Conservation (phyloP, 192 early-diverging fungal species). For the Chytriomyces sp. region DNA sequence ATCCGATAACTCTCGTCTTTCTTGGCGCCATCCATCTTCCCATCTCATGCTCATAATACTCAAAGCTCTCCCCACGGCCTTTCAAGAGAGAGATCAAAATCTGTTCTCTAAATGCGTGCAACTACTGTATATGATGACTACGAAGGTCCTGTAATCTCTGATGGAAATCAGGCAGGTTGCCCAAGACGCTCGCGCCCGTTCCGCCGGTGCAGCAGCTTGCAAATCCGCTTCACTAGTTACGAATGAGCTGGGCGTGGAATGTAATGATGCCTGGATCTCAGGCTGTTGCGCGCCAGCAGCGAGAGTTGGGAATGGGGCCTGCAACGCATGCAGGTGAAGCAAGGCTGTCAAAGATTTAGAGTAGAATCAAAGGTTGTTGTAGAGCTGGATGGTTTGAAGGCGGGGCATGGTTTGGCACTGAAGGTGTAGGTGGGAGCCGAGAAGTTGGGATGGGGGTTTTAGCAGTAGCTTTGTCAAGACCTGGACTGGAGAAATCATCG, state of each 20-base stretch:
- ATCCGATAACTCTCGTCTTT: constrained; percentile 13
- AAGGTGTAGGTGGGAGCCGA: constrained; percentile 16
- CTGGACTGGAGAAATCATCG: constrained; percentile 1
- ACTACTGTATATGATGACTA: constrained; percentile 13
- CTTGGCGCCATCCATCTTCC: not conserved
- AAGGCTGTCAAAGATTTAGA: not conserved
- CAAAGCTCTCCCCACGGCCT: not conserved
- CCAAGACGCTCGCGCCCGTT: constrained; percentile 15
- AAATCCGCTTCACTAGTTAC: constrained; percentile 17
- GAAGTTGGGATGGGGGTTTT: constrained; percentile 29
- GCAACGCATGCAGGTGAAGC: not conserved
- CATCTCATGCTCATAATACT: constrained; percentile 27
- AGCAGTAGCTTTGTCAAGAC: constrained; percentile 6
- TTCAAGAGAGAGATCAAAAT: constrained; percentile 2
- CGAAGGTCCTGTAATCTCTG: constrained; percentile 17
- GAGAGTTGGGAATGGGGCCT: not conserved
- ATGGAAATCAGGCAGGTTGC: constrained; percentile 17
- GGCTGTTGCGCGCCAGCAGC: not conserved
- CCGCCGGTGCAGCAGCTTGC: constrained; percentile 22
- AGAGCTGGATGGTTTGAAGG: not conserved
- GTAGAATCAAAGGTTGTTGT: too few relatives aligned
- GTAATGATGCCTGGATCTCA: constrained; percentile 22
- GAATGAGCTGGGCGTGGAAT: constrained; percentile 8
- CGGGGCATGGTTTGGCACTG: not conserved
- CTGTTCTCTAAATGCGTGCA: constrained; percentile 9